Evolutionary conservation across 1,284 basidiomycete genomes (phyloP).

Genomic region (Tranzscheliella williamsii): DNA sequence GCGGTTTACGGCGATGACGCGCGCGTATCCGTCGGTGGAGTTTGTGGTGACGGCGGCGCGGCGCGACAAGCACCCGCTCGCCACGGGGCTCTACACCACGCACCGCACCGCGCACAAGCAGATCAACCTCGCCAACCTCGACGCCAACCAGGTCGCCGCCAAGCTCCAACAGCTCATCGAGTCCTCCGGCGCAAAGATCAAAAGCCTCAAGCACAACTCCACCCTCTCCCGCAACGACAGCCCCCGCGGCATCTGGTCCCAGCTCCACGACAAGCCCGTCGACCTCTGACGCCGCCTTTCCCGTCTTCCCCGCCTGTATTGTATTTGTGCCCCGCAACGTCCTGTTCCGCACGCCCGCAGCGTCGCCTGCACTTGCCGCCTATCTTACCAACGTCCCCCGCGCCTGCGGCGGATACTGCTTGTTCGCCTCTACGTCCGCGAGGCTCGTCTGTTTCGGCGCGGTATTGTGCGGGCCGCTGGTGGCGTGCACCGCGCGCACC

Average conservation of each 20-base stretch:
- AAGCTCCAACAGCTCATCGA: slow-evolving; percentile 16
- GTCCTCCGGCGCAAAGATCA: slow-evolving; percentile 9
- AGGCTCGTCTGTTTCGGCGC: too few relatives aligned
- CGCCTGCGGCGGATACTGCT: too few relatives aligned
- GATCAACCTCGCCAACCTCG: slow-evolving; percentile 21
- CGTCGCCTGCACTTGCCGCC: too few relatives aligned
- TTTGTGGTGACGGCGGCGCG: slow-evolving; percentile 14
- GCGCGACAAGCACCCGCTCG: slow-evolving; percentile 10
- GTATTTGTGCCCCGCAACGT: too few relatives aligned
- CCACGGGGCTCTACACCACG: slow-evolving; percentile 8
- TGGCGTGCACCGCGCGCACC: too few relatives aligned
- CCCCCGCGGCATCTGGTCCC: slow-evolving; percentile 30
- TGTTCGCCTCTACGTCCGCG: too few relatives aligned
- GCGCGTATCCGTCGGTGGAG: slow-evolving; percentile 13
- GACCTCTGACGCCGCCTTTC: too few relatives aligned
- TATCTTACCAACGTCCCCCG: too few relatives aligned
- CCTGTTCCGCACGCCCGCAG: too few relatives aligned
- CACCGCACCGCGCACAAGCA: slow-evolving; percentile 10
- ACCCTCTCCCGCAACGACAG: slow-evolving; percentile 9
- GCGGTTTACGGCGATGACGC: slow-evolving; percentile 1
- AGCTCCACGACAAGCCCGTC: slow-evolving; percentile 24
- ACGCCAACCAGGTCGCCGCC: slow-evolving; percentile 7
- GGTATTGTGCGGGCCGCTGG: too few relatives aligned
- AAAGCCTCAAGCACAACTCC: slow-evolving; percentile 15
- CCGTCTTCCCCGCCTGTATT: too few relatives aligned